Evolutionary conservation across 331 rosid species (phyloP), one percentile per base, ranked within the genome.

Genomic region (Pyracantha coccinea): DNA sequence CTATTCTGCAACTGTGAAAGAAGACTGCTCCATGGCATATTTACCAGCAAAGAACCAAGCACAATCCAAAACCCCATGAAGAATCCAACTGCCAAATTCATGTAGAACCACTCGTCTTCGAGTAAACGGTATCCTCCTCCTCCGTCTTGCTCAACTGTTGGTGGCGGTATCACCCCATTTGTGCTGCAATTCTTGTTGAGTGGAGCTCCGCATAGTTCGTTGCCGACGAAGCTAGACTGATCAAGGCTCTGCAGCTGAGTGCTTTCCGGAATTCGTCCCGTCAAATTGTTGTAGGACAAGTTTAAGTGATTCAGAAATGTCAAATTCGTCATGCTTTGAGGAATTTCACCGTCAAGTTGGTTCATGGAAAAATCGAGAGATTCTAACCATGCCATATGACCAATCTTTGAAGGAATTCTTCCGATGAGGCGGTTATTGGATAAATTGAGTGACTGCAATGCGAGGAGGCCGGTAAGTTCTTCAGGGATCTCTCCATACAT

Each of bases 351-450:
- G 2, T 1, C 13, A 5, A 77, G 47, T 21, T 8, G 32, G 72
- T 78, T 82, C 25, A 9, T 6, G 0, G 86, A 83, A 13, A 83
- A 12, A 44, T 79, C 81, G 4, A 78, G 61, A 2, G 76, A 62
- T 32, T 73, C 72, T 13, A 84, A 16, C 4, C 0, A 15, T 32
- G 29, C 1, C 25, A 45, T 6, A 12, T 2, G 3, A 3, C 69
- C 65, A 11, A 82, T 80, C 45, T 25, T 21, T 1, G 15, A 6
- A 0, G 82, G 79, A 27, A 77, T 77, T 5, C 23, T 33, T 5
- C 89, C 82, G 0, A 1, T 24, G 14, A 88, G 59, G 45, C 19
- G 68, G 60, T 88, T 88, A 2, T 60, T 10, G 0, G 86, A 85
- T 59, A 88, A 78, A 41, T 41, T 41, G 15, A 41, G 47, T 1